phyloP scores from a whole-genome alignment of 2,329 filamentous ascomycete species.

The Alternaria panax region DNA sequence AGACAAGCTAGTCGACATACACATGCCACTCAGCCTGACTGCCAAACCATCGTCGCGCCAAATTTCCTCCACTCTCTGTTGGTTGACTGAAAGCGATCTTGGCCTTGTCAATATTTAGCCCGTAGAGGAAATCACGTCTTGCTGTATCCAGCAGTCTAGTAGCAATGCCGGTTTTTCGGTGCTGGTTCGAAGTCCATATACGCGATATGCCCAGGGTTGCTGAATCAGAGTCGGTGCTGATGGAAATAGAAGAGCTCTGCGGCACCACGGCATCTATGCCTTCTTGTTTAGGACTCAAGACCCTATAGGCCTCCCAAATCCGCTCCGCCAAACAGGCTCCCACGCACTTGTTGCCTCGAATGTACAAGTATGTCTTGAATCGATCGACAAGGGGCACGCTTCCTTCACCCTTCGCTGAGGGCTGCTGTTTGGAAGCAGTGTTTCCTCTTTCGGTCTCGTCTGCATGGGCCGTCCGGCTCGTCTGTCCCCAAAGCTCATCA shows the following conservation, averaged over 20 bases:
- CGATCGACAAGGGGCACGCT: slow-evolving; percentile 50
- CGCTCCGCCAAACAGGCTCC: slow-evolving; percentile 68
- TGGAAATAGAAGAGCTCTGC: slow-evolving; percentile 51
- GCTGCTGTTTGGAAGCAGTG: slow-evolving; percentile 39
- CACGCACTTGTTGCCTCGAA: slow-evolving; percentile 67
- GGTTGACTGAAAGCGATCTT: slow-evolving; percentile 70
- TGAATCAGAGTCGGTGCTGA: slow-evolving; percentile 52
- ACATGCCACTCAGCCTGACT: slow-evolving; percentile 65
- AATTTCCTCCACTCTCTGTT: slow-evolving; percentile 65
- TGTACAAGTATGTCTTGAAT: slow-evolving; percentile 68
- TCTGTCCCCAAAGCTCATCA: slow-evolving; percentile 63
- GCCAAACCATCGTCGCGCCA: slow-evolving; percentile 67
- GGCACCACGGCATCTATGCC: slow-evolving; percentile 21
- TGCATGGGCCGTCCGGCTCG: slow-evolving; percentile 27
- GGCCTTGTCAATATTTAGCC: slow-evolving; percentile 62
- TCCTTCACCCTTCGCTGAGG: slow-evolving; percentile 29
- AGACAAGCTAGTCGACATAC: slow-evolving; percentile 61
- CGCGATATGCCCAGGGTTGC: slow-evolving; percentile 69
- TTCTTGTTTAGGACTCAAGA: slow-evolving; percentile 48
- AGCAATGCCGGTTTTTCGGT: slow-evolving; percentile 65
- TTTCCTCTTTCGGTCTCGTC: slow-evolving; percentile 2
- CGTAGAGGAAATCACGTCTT: slow-evolving; percentile 63
- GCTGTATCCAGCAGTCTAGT: slow-evolving; percentile 64
- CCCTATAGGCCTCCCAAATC: slow-evolving; percentile 64
- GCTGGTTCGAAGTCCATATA: slow-evolving; percentile 68